Conservation (phyloP, 768 basidiomycete genomes). For the Leccinum barrowsii region DNA sequence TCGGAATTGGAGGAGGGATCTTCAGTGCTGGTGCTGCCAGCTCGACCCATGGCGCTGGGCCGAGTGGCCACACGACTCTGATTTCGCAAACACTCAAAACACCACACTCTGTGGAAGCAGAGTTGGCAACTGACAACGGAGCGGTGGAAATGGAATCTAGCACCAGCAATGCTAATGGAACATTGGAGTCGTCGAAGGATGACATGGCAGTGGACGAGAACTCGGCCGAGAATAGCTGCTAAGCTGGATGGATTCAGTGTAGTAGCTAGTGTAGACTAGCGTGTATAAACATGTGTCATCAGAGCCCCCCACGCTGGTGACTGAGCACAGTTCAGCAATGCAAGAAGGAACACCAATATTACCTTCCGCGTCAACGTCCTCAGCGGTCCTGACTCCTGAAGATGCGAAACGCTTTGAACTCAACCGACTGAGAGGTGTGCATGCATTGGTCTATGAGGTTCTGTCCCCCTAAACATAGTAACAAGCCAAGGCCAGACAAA, state of each 20-base stretch:
- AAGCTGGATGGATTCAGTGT: neutral
- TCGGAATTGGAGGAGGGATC: conserved; percentile 68
- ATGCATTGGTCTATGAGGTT: neutral
- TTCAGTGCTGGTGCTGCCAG: conserved; percentile 55
- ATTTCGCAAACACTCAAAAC: conserved; percentile 28
- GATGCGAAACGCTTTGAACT: conserved; percentile 71
- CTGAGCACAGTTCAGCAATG: neutral
- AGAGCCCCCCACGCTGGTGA: neutral
- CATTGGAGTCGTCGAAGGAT: conserved; percentile 19
- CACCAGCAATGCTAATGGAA: conserved; percentile 14
- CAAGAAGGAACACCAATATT: neutral
- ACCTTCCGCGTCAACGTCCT: conserved; percentile 7
- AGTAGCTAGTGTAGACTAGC: neutral
- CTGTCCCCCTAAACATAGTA: conserved; percentile 1
- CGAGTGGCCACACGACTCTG: conserved; percentile 61
- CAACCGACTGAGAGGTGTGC: conserved; percentile 70
- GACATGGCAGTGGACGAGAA: conserved; percentile 26
- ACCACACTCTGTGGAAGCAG: conserved; percentile 33
- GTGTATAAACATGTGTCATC: conserved; percentile 20
- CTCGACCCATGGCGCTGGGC: conserved; percentile 69
- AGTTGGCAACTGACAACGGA: conserved; percentile 24
- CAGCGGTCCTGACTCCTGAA: conserved; percentile 53
- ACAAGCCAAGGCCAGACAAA: conserved; percentile 72
- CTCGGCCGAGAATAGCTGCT: conserved; percentile 7
- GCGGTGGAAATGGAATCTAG: conserved; percentile 12